Conservation (phyloP, 176 grass and related monocot genomes). For the Zea mays region DNA sequence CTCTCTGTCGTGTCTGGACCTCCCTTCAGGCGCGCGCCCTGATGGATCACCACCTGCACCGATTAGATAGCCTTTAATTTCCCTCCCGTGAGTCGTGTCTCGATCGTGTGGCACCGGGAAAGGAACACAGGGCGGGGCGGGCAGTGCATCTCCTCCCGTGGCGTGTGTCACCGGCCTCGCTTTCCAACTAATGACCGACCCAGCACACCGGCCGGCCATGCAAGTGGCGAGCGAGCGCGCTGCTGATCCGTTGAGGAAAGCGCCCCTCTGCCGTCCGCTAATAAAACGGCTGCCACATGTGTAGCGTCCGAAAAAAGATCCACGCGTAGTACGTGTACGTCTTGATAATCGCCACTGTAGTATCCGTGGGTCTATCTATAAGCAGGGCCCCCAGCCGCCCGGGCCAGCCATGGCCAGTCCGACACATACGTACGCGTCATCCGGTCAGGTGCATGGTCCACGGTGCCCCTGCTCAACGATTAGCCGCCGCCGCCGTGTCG, state of each 20-base stretch:
- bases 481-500: not conserved
- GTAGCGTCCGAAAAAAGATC: not conserved
- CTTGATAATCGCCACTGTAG: not conserved
- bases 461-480: constrained; percentile 26
- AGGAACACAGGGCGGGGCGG: not conserved
- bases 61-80: not conserved
- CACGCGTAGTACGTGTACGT: constrained; percentile 6
- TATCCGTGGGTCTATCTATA: too few relatives aligned
- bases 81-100: constrained; percentile 5
- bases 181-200: constrained; percentile 41
- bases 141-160: not conserved
- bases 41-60: too few relatives aligned
- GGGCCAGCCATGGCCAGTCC: not conserved
- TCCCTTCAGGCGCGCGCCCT: not conserved
- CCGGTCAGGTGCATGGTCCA: constrained; percentile 21
- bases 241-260: not conserved
- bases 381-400: not conserved
- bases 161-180: constrained; percentile 21
- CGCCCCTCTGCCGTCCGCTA: not conserved
- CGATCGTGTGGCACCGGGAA: not conserved
- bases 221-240: constrained; percentile 37
- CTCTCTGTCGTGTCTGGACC: not conserved
- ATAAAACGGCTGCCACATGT: not conserved
- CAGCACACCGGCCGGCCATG: constrained; percentile 14
- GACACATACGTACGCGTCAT: constrained; percentile 18